Conservation (phyloP, 176 grass and related monocot species). For the Triticum urartu region DNA sequence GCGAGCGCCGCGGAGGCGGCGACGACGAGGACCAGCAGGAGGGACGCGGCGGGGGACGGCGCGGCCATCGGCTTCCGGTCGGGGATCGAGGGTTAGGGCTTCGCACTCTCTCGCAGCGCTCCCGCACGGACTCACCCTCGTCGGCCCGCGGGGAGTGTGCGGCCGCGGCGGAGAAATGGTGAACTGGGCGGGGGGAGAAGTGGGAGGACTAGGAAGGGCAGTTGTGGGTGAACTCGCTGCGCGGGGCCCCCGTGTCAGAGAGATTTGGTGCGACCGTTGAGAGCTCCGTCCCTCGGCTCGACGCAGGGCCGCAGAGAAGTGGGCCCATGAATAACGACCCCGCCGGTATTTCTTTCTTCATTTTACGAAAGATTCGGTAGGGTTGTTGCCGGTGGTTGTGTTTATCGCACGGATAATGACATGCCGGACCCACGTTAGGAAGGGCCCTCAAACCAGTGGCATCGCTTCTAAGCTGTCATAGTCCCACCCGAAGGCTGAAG, state of each 20-base stretch:
- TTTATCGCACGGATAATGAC: not conserved
- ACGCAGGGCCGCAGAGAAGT: not conserved
- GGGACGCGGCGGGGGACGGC: not conserved
- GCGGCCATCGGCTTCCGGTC: not conserved
- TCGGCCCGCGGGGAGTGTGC: not conserved
- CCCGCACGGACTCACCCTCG: not conserved
- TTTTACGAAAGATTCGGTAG: not conserved
- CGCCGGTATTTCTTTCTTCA: not conserved
- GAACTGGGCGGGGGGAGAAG: not conserved
- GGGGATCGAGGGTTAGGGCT: not conserved
- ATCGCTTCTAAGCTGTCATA: not conserved
- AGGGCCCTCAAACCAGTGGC: not conserved
- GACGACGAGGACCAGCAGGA: not conserved
- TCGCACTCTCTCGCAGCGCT: not conserved
- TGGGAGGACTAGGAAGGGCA: not conserved
- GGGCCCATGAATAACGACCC: not conserved
- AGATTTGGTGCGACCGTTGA: not conserved
- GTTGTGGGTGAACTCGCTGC: not conserved
- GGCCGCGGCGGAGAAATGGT: conserved; percentile 8
- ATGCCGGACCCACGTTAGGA: not conserved
- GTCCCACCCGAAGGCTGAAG: not conserved
- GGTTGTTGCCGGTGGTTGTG: not conserved
- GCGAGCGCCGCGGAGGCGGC: not conserved
- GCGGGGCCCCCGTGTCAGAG: not conserved
- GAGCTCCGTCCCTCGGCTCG: not conserved